These are phyloP conservation scores for Trichoderma asperelloides DNA, from an alignment of 495 filamentous ascomycete species.

Conservation along the genomic window DNA sequence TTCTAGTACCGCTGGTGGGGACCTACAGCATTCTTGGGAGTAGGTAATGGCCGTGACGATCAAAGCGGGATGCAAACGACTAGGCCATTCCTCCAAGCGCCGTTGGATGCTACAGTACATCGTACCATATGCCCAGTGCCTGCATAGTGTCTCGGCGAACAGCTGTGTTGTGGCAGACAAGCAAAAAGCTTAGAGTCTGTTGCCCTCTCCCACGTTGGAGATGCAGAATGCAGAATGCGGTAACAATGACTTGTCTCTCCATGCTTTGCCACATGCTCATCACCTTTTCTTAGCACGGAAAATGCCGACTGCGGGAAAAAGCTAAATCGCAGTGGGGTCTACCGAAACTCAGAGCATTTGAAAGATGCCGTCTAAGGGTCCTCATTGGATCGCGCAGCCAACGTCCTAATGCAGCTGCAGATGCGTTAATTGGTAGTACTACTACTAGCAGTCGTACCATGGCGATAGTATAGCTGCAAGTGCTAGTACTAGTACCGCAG, in stretches of 20 bases:
- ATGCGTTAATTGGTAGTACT: not conserved
- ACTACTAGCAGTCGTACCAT: not conserved
- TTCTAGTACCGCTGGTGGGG: not conserved
- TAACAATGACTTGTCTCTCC: not conserved
- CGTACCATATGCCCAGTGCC: too few species aligned
- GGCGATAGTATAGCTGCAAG: not conserved
- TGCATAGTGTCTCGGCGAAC: too few species aligned
- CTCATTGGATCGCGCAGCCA: not conserved
- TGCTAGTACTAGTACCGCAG: not conserved
- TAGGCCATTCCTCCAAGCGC: too few species aligned
- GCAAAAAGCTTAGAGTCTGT: too few species aligned
- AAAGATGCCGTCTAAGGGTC: not conserved
- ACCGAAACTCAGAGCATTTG: not conserved
- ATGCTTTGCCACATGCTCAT: not conserved
- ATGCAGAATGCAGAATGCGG: not conserved
- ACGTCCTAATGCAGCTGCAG: constrained; percentile 2
- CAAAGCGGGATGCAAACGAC: too few species aligned
- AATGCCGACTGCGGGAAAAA: constrained; percentile 6
- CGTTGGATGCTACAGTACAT: too few species aligned
- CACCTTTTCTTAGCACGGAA: not conserved
- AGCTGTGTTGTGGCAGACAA: too few species aligned
- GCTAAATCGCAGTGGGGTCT: not conserved
- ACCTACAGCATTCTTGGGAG: not conserved
- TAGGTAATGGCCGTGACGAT: too few species aligned
- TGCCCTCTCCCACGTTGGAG: too few species aligned